Evolutionary conservation across 306 rosid species (phyloP), one percentile per base, ranked within the genome.

Genomic region (Vigna hirtella): DNA sequence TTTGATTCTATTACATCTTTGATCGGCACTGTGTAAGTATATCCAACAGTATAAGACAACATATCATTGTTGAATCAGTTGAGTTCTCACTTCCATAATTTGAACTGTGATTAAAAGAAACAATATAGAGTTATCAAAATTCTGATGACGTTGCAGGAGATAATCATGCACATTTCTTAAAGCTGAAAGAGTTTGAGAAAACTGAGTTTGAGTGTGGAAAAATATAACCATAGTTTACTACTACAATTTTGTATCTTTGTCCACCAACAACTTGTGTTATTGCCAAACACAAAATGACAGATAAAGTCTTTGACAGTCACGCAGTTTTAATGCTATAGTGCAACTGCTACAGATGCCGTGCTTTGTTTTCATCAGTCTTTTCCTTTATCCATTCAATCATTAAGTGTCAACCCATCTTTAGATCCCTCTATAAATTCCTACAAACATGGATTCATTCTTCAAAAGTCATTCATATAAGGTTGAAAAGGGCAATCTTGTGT

Each of bases 1-100:
- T 34, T 65, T 51, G 14, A 36, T 28, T 22, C 2, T 15, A 4
- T 15, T 22, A 51, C 38, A 16, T 34, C 30, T 30, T n/a, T n/a
- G 75, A 66, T 53, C 68, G 59, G 15, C 66, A 45, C 56, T 28
- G 12, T 42, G 26, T 17, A 40, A 10, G 15, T 12, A 45, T 20
- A 30, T 78, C 59, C 82, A 68, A 78, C 50, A 17, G 1, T 5
- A 56, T 78, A 45, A 5, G 70, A 68, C 76, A 68, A 57, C 4
- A 11, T 28, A 14, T 68, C 76, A 43, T 78, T 17, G 36, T 78
- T 78, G 5, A n/a, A 40, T 45, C 43, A 47, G 55, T 5, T 26
- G n/a, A 50, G 28, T 40, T 15, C 40, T 8, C 50, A 61, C 50
- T 47, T 61, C 61, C 10, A 55, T 50, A 50, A 50, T 50, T 7